Evolutionary conservation across 768 basidiomycete genomes (phyloP).

Genomic region (Erythrobasidium yunnanense): DNA sequence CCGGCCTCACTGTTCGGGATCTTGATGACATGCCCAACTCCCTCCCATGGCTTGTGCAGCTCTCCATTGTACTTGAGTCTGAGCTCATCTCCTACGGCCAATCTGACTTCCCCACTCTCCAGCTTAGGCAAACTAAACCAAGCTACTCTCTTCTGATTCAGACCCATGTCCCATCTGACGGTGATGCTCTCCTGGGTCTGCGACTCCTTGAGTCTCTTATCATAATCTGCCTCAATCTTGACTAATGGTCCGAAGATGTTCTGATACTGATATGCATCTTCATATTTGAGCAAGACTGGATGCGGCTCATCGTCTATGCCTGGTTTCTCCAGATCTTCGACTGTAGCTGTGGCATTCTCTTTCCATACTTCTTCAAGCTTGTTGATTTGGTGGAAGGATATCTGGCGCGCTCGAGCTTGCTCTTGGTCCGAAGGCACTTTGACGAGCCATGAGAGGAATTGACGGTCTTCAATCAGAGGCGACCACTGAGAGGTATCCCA

Average conservation of each 20-base stretch:
- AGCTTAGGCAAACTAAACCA: conserved; percentile 95
- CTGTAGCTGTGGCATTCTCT: conserved; percentile 80
- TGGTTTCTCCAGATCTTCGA: conserved; percentile 93
- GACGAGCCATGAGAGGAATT: conserved; percentile 98
- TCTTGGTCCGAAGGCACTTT: conserved; percentile 94
- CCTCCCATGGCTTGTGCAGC: conserved; percentile 88
- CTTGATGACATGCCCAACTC: conserved; percentile 96
- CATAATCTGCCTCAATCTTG: conserved; percentile 99
- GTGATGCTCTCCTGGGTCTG: conserved; percentile 96
- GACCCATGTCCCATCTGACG: conserved; percentile 91
- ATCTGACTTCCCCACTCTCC: conserved; percentile 91
- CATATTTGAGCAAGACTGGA: conserved; percentile 75
- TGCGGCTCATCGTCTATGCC: conserved; percentile 98
- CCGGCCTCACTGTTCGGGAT: conserved; percentile 80
- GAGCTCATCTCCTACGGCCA: conserved; percentile 93
- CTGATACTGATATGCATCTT: conserved; percentile 99
- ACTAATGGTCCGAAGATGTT: conserved; percentile 98
- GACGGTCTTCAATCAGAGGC: conserved; percentile 93
- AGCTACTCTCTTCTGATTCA: conserved; percentile 98
- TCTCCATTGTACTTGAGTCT: conserved; percentile 79
- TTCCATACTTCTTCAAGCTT: conserved; percentile 96
- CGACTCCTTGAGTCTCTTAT: conserved; percentile 92
- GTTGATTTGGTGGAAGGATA: conserved; percentile 93
- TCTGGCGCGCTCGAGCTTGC: conserved; percentile 88
- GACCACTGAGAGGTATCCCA: conserved; percentile 99